Evolutionary conservation across 148 eudicot genomes (phyloP).

Genomic region (Rhododendron simsii): DNA sequence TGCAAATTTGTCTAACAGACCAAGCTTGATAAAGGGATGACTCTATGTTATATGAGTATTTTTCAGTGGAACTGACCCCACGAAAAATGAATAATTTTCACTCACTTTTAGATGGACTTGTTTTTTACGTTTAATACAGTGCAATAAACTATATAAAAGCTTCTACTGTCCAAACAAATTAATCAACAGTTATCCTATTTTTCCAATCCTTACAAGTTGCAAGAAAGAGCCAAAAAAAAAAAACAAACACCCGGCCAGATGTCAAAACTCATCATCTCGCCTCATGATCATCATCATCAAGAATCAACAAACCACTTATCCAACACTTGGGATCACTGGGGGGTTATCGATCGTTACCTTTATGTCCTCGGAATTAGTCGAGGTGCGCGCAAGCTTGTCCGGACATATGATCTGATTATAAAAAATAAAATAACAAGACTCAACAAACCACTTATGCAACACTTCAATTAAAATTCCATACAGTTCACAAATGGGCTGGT

Average conservation of each 20-base stretch:
- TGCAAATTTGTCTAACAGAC: no score
- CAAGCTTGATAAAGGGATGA: no score
- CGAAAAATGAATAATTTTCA: no score
- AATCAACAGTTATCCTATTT: neutral
- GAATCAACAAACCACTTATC: neutral
- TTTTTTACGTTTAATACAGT: no score
- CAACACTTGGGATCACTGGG: no score
- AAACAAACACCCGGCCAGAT: neutral
- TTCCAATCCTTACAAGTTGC: neutral
- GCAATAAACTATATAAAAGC: neutral
- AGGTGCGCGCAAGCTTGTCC: accelerated
- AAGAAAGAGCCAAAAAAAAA: neutral
- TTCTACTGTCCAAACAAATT: neutral
- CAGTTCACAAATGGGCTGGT: neutral
- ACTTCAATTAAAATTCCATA: neutral
- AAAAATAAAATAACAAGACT: no score
- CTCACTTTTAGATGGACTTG: no score
- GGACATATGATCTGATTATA: no score
- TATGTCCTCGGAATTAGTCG: no score
- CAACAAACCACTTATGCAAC: neutral
- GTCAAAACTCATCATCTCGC: neutral
- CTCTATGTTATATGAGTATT: no score
- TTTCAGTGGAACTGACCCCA: no score
- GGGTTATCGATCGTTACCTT: no score
- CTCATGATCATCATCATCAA: neutral